These are phyloP conservation scores for Debaryomyces subglobosus DNA, from an alignment of 1,139 yeast species.

Conservation along the genomic window DNA sequence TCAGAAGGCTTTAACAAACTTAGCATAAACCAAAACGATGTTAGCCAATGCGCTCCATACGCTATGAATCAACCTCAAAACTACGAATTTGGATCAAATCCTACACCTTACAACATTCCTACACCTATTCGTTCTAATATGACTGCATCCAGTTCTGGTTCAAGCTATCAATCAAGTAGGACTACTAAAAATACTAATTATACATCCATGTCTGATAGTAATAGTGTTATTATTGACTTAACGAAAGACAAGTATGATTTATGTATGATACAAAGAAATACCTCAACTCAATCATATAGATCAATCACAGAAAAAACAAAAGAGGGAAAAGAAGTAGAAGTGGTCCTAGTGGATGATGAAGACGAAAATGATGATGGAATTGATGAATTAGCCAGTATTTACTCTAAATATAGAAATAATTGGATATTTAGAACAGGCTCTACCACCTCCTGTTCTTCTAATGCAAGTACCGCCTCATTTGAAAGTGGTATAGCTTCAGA, in stretches of 20 bases:
- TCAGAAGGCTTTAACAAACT: not conserved
- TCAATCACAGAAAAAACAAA: constrained; percentile 44
- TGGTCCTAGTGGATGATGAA: constrained; percentile 47
- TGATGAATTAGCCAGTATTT: constrained; percentile 44
- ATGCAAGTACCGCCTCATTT: constrained; percentile 22
- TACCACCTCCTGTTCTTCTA: constrained; percentile 13
- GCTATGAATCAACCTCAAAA: not conserved
- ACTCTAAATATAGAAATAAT: constrained; percentile 46
- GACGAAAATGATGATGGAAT: constrained; percentile 27
- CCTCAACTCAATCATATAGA: constrained; percentile 39
- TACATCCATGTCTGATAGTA: constrained; percentile 33
- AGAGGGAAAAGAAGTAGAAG: constrained; percentile 49
- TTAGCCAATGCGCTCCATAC: not conserved
- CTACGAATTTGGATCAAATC: not conserved
- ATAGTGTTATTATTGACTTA: constrained; percentile 46
- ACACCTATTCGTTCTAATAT: constrained; percentile 7
- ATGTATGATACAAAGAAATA: constrained; percentile 37
- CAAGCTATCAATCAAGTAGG: constrained; percentile 37
- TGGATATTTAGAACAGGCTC: constrained; percentile 28
- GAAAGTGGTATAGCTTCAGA: constrained; percentile 22
- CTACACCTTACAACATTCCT: not conserved
- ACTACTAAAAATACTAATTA: constrained; percentile 24
- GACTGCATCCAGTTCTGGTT: constrained; percentile 20
- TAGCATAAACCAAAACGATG: not conserved
- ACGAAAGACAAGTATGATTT: constrained; percentile 45